Base-by-base conservation (phyloP, 768 basidiomycete genomes). In the Leccinum variicolor region DNA sequence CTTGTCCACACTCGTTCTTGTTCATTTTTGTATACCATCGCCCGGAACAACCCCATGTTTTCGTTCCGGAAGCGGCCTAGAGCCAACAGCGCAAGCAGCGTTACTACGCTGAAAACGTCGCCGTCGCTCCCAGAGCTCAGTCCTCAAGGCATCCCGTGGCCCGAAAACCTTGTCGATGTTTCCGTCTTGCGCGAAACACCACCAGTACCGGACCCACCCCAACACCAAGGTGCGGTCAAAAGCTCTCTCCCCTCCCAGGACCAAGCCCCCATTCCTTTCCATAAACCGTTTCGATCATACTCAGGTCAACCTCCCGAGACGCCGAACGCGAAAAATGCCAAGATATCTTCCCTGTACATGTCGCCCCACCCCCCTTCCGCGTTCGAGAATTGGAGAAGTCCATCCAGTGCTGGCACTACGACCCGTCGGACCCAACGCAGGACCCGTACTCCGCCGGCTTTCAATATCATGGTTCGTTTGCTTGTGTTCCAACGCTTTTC, bases 111-210 rank as follows among this genome's bases (percentile, higher is more conserved):
- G 53, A 86, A 84, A 65, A 79, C 84, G n/a, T 90, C 89, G 41
- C 87, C 90, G 8, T 92, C 90, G 51, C 81, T 93, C 36, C 92
- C 92, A 56, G 84, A 90, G 67, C 81, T 93, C 63, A 79, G 76
- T 53, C 80, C 86, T 46, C 86, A 85, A 66, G 89, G 85, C 34
- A 88, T 91, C 39, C 87, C 87, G 56, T 94, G 92, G 92, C 92
- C 92, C 23, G 87, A 87, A 73, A 81, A 86, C 72, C 81, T 94
- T 34, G 85, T 94, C 43, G 89, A 93, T 67, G 77, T 88, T 58
- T 77, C 81, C 41, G 82, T 84, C 58, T 81, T 90, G 58, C 82
- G 83, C 53, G 76, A 84, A 65, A 72, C 76, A 5, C 59, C 64
- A 39, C 50, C 64, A 39, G 11, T 50, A 54, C 59, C 69, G 70